A percentile compares a stretch with the other conserved stretches of the same genome.
phyloP scores from a whole-genome alignment of 2,329 filamentous ascomycete genomes.

The Colletotrichum tamarilloi region DNA sequence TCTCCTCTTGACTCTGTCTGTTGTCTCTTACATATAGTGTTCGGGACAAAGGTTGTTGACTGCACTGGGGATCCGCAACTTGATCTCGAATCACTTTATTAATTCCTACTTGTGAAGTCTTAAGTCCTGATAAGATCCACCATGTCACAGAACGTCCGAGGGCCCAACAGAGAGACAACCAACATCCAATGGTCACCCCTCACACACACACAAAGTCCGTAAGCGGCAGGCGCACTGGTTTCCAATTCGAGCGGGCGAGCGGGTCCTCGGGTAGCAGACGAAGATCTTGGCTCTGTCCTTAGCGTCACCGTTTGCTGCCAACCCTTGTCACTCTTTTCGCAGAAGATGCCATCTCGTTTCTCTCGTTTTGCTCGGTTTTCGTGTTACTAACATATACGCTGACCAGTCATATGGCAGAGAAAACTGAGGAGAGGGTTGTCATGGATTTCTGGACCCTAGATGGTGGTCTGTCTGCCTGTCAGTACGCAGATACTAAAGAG shows the following conservation, averaged over 20 bases:
- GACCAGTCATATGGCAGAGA: not conserved
- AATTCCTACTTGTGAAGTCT: not conserved
- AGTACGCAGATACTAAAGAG: not conserved
- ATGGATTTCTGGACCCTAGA: not conserved
- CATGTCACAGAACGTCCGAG: not conserved
- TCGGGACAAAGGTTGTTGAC: not conserved
- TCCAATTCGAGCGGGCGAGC: constrained; percentile 20
- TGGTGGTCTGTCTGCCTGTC: not conserved
- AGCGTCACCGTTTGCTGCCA: constrained; percentile 16
- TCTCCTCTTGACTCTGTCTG: not conserved
- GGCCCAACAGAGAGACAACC: not conserved
- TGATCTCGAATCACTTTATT: not conserved
- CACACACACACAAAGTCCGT: not conserved
- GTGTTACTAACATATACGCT: not conserved
- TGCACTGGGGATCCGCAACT: not conserved
- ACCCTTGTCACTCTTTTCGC: not conserved
- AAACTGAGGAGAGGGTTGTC: not conserved
- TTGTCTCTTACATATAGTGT: not conserved
- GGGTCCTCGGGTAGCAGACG: constrained; percentile 23
- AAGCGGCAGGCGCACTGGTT: constrained; percentile 18
- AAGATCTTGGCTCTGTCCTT: constrained; percentile 24
- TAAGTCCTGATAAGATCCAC: not conserved
- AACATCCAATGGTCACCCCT: not conserved
- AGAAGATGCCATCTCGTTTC: constrained; percentile 4
- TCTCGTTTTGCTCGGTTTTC: constrained; percentile 14